Evolutionary conservation across 2,329 filamentous ascomycete genomes (phyloP), one percentile per base, ranked within the genome.

Genomic region (Xylaria sp.): DNA sequence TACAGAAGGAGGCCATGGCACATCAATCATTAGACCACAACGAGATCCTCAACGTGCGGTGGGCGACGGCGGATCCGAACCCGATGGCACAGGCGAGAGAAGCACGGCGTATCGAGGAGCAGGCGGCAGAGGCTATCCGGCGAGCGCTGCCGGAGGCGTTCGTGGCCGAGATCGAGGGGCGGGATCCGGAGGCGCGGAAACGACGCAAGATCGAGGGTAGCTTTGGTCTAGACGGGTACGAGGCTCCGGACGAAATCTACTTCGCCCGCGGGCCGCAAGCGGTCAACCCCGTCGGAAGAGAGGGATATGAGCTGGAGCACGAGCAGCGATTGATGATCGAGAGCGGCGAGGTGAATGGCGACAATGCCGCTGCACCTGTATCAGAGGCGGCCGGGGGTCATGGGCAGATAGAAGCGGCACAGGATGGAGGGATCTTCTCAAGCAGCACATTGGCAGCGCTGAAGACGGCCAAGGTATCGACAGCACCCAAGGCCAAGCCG

Each of bases 51-150:
- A 99, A 99, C 72, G 92, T 99, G 44, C 83, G 95, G 59, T 99
- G 94, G 94, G 94, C 94, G 39, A 99, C 94, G 0, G 89, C 91
- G 6, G 94, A 99, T 69, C 94, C 94, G 1, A 99, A 99, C 64
- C 94, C 94, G 0, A 87, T 94, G 78, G 92, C 93, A 1, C 91
- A 96, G 71, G 95, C 95, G 60, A 83, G 95, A 56, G 94, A 99
- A 74, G 93, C 89, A 2, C 82, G 89, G 38, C 82, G 88, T 39
- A 88, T 99, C 56, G 94, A 99, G 70, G 94, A 99, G 69, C 94
- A 99, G 71, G 94, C 94, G 1, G 94, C 94, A 0, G 94, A 97
- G 66, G 95, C 94, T 1, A 91, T 99, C 52, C 80, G 94, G 17
- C 82, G 89, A 61, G 93, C 94, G 0, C 77, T 99, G 4, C 94